Percentiles rank a stretch among this genome's conserved stretches.
phyloP scores from a whole-genome alignment of 2,329 filamentous ascomycete genomes.

The Colletotrichum sp. region DNA sequence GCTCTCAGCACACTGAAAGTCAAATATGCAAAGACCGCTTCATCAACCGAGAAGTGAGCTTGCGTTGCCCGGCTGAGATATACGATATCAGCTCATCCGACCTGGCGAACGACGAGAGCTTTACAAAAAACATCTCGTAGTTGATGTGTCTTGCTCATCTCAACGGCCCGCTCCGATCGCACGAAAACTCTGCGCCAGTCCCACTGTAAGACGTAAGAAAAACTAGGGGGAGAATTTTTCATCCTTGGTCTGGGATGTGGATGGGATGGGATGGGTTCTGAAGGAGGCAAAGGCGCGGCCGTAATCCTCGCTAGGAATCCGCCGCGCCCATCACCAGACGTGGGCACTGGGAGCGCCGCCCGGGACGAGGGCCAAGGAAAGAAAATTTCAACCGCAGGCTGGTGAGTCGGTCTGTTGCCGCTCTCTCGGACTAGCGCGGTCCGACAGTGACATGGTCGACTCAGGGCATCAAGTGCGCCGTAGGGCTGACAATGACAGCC shows the following conservation, averaged over 20 bases:
- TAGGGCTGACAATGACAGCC: slow-evolving; percentile 16
- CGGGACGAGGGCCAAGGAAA: neutral
- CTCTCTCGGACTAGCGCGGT: neutral
- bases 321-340: neutral
- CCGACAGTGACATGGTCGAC: neutral
- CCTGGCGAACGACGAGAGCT: neutral
- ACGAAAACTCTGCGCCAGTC: slow-evolving; percentile 9
- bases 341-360: neutral
- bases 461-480: neutral
- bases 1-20: neutral
- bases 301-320: neutral
- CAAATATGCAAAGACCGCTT: neutral
- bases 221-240: slow-evolving; percentile 5
- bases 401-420: neutral
- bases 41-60: neutral
- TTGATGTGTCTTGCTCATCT: neutral
- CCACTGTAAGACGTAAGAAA: slow-evolving; percentile 19
- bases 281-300: neutral
- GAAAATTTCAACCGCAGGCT: neutral
- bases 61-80: neutral
- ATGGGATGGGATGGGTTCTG: neutral
- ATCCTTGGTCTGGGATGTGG: neutral
- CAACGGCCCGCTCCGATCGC: slow-evolving; percentile 5
- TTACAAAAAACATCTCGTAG: slow-evolving; percentile 8
- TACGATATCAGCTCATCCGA: neutral